Evolutionary conservation across 2,329 filamentous ascomycete species (phyloP), one percentile per base, ranked within the genome.

Genomic region (Fusarium fujikuroi): DNA sequence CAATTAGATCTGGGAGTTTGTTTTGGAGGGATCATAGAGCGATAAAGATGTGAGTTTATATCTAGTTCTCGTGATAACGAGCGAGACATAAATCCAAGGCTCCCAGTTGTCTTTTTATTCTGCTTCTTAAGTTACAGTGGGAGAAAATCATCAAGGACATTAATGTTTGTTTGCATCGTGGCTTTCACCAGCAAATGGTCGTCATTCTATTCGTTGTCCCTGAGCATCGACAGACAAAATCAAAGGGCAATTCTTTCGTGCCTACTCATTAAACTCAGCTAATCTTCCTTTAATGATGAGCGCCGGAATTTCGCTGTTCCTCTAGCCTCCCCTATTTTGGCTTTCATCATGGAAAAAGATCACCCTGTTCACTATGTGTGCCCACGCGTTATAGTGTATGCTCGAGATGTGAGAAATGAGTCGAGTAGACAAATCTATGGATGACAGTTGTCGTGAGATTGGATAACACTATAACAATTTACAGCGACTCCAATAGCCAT

Each of bases 1-100:
- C 30, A 49, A 36, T 40, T 42, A 44, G 47, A 40, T 28, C 47
- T 18, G 10, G 50, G 62, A 59, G 59, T 74, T 68, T 50, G 46
- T 46, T 43, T 47, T 39, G 16, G 28, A 44, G 9, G 30, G 19
- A 25, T 30, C 30, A 42, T 44, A 46, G 32, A 54, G 28, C 16
- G 56, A 49, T 28, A 54, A 40, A 56, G 21, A 25, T 18, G 39
- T 39, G 49, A 36, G 30, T 50, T 21, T 30, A 43, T 14, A 44
- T 57, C 25, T 52, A 39, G 40, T 37, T 16, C 10, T 40, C 25
- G 23, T n/a, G 19, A 54, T 54, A n/a, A 28, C 23, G 34, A 32
- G 23, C 15, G 15, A 53, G 25, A 18, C 39, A 25, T 32, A 34
- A 19, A 42, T 23, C 12, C 11, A 25, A 19, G 36, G 30, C 8